Evolutionary conservation across 2,329 filamentous ascomycete species (phyloP).

Genomic region (Fusarium pseudoanthophilum): DNA sequence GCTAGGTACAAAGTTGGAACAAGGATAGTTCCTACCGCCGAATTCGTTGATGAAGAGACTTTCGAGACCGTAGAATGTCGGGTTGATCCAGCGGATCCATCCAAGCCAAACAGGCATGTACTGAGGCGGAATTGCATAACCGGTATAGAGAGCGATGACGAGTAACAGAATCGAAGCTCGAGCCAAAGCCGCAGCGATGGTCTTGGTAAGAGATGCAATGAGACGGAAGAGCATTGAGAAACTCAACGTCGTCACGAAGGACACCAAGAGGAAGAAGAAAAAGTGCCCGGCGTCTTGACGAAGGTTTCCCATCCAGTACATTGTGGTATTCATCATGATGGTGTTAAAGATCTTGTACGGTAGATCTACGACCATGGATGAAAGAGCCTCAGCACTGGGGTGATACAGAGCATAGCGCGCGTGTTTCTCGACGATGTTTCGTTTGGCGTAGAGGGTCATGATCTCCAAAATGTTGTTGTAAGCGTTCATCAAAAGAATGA

Average conservation of each 20-base stretch:
- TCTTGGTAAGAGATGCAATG: constrained; percentile 43
- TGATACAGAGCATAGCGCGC: constrained; percentile 50
- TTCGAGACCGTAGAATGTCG: constrained; percentile 73
- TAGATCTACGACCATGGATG: constrained; percentile 36
- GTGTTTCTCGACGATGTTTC: constrained; percentile 50
- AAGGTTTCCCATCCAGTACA: constrained; percentile 77
- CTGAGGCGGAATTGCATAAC: constrained; percentile 55
- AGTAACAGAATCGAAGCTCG: constrained; percentile 41
- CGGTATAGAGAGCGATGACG: constrained; percentile 60
- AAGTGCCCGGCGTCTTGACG: constrained; percentile 64
- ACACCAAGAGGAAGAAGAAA: constrained; percentile 60
- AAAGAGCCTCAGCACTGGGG: constrained; percentile 44
- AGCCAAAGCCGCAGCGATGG: constrained; percentile 41
- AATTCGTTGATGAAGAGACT: constrained; percentile 73
- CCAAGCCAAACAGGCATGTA: constrained; percentile 63
- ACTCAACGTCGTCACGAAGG: constrained; percentile 65
- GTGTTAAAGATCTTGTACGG: constrained; percentile 42
- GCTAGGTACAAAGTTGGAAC: constrained; percentile 52
- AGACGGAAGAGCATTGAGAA: constrained; percentile 72
- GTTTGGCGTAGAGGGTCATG: constrained; percentile 45
- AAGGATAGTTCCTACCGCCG: constrained; percentile 58
- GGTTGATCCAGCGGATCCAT: constrained; percentile 73
- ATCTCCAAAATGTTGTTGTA: constrained; percentile 43
- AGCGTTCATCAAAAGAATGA: constrained; percentile 38
- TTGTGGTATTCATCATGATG: constrained; percentile 54